Evolutionary conservation across 2,329 filamentous ascomycete species (phyloP).

Genomic region (Pseudocercospora eumusae): DNA sequence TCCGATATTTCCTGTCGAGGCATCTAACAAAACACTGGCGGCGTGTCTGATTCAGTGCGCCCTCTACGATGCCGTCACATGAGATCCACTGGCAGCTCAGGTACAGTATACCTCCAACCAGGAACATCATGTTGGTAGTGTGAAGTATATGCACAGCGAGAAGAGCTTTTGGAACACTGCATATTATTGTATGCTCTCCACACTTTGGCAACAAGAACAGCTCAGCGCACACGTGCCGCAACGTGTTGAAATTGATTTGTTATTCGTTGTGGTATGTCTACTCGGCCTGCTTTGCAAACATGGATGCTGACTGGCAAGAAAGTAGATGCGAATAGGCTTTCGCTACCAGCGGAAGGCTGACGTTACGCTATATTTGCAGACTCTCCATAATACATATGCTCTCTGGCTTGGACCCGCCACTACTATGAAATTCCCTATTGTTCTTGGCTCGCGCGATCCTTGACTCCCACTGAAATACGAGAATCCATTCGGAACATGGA

Average conservation of each 20-base stretch:
- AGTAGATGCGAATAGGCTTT: neutral
- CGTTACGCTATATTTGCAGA: conserved; percentile 4
- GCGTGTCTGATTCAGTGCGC: neutral
- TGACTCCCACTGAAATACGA: conserved; percentile 5
- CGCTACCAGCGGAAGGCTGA: neutral
- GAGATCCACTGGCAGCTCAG: neutral
- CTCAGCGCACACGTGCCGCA: neutral
- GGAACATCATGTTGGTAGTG: neutral
- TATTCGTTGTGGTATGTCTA: neutral
- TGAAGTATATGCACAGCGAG: conserved; percentile 1
- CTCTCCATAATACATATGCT: conserved; percentile 10
- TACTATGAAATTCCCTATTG: conserved; percentile 14
- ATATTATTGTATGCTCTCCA: neutral
- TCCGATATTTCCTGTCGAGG: neutral
- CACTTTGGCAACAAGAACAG: neutral
- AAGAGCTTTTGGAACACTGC: neutral
- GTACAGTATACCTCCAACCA: neutral
- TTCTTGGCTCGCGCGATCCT: conserved; percentile 9
- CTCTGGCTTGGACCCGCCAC: conserved; percentile 6
- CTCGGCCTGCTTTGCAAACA: conserved; percentile 2
- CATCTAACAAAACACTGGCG: conserved; percentile 5
- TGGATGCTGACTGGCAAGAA: neutral
- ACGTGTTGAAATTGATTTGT: neutral
- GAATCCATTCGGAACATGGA: neutral
- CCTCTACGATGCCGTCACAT: neutral